These are phyloP conservation scores for Stachybotrys elegans DNA, from an alignment of 2,329 filamentous ascomycete genomes.

Conservation along the genomic window DNA sequence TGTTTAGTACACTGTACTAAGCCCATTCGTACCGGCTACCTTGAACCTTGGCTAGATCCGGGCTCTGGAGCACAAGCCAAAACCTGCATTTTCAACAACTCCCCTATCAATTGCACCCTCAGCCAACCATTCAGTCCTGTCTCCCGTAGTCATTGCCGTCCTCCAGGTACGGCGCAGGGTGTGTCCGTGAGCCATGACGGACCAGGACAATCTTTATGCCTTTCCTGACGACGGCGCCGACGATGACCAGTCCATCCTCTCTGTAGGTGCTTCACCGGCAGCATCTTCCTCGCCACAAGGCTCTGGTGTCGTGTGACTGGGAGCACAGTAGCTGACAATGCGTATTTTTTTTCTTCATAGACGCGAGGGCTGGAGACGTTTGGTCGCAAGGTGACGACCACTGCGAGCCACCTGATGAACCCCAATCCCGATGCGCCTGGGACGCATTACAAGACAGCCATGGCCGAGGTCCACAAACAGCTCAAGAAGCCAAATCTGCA, in stretches of 20 bases:
- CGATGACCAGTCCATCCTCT: slow-evolving; percentile 44
- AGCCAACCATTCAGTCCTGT: too few relatives aligned
- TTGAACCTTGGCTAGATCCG: too few relatives aligned
- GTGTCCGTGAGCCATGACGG: slow-evolving; percentile 29
- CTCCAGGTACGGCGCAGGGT: background rate
- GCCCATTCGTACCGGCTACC: too few relatives aligned
- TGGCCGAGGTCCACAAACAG: slow-evolving; percentile 86
- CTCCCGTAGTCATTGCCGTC: too few relatives aligned
- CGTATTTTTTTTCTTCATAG: slow-evolving; percentile 48
- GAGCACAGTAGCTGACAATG: slow-evolving; percentile 7
- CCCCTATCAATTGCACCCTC: background rate
- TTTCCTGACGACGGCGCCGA: slow-evolving; percentile 40
- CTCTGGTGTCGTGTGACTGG: slow-evolving; percentile 23
- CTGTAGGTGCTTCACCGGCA: slow-evolving; percentile 21
- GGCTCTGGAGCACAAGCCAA: too few relatives aligned
- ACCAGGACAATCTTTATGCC: slow-evolving; percentile 38
- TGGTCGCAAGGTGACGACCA: slow-evolving; percentile 89
- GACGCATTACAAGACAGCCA: slow-evolving; percentile 77
- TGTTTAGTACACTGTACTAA: too few relatives aligned
- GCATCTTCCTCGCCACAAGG: background rate
- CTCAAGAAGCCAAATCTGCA: slow-evolving; percentile 79
- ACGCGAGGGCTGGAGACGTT: slow-evolving; percentile 88
- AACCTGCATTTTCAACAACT: background rate
- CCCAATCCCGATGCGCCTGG: slow-evolving; percentile 48
- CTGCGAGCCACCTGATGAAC: slow-evolving; percentile 83